Evolutionary conservation across 345 rosid genomes (phyloP), one percentile per base, ranked within the genome.

Genomic region (Populus ilicifolia): DNA sequence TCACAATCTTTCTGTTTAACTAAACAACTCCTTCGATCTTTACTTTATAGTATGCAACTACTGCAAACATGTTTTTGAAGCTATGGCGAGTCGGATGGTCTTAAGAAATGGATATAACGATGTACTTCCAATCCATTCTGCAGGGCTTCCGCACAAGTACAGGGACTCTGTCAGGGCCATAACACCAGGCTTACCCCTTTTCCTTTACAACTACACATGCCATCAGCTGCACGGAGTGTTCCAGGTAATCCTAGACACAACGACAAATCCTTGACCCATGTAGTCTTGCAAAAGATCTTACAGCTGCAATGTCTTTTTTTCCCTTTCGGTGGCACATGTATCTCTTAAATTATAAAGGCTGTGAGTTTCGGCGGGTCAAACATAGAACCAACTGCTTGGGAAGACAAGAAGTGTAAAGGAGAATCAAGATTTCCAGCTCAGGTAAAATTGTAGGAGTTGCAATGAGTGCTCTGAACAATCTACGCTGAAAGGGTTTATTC

Each of bases 321-420:
- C 6, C 12, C 52, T 46, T 46, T 1, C 12, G 5, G 52, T 13
- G 7, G 52, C 18, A 12, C 2, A 5, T 46, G 52, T 14, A 4
- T 46, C 52, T 36, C 69, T 64, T 30, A 36, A 76, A 69, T 75
- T 83, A 8, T 67, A 39, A 84, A 96, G 98, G 99, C 99, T 70
- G 83, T 90, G 73, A 87, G 93, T 80, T 96, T 96, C 87, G 98
- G 99, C 54, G 98, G 99, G 80, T 90, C 97, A 44, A 93, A 96
- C 84, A 96, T 96, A 29, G 99, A 96, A 81, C 96, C 98, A 61
- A 93, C 98, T 84, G 99, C 99, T 36, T 96, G 99, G 99, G 99
- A 93, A 86, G 98, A 96, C 87, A 96, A 92, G 78, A 96, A 96
- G 79, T 90, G 94, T 85, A 96, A 93, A 91, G 99, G 99, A 30